phyloP scores from a whole-genome alignment of 2,329 filamentous ascomycete species.

The Beauveria asiatica region DNA sequence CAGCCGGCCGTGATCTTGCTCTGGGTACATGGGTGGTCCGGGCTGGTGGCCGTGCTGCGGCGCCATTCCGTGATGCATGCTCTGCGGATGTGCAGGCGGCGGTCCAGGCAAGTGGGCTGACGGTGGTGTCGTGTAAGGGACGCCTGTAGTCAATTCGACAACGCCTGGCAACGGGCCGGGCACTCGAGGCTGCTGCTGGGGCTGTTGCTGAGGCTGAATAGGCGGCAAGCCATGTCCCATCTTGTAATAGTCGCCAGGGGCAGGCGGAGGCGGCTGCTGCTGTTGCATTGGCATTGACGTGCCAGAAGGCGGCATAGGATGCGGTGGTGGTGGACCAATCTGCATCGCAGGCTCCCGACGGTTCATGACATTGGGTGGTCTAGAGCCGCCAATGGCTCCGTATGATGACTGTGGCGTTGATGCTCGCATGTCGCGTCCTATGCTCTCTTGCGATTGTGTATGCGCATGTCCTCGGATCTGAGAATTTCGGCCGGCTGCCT shows the following conservation, averaged over 20 bases:
- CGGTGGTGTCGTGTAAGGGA: slow-evolving; percentile 48
- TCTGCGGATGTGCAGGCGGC: background rate
- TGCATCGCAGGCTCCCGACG: slow-evolving; percentile 7
- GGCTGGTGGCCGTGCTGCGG: background rate
- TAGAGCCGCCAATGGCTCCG: slow-evolving; percentile 22
- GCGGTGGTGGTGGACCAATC: slow-evolving; percentile 3
- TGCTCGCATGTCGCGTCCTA: slow-evolving; percentile 33
- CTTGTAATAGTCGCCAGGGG: slow-evolving; percentile 26
- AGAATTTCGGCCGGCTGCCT: slow-evolving; percentile 29
- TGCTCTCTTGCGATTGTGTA: slow-evolving; percentile 38
- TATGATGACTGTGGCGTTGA: slow-evolving; percentile 35
- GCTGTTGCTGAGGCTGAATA: slow-evolving; percentile 34
- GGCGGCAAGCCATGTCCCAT: slow-evolving; percentile 39
- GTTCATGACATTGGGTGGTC: background rate
- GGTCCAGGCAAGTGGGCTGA: slow-evolving; percentile 6
- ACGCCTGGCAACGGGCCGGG: slow-evolving; percentile 49
- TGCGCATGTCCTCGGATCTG: slow-evolving; percentile 32
- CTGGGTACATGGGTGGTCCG: background rate
- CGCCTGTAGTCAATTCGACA: slow-evolving; percentile 54
- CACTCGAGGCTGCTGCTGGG: slow-evolving; percentile 24
- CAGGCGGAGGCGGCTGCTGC: slow-evolving; percentile 21
- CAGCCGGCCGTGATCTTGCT: slow-evolving; percentile 1
- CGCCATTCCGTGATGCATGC: background rate
- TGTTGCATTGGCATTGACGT: slow-evolving; percentile 16
- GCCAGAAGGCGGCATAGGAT: slow-evolving; percentile 5